Percentiles rank a stretch among this genome's conserved stretches.
Conservation (phyloP, 2,329 filamentous ascomycete genomes). For the Celoporthe dispersa region DNA sequence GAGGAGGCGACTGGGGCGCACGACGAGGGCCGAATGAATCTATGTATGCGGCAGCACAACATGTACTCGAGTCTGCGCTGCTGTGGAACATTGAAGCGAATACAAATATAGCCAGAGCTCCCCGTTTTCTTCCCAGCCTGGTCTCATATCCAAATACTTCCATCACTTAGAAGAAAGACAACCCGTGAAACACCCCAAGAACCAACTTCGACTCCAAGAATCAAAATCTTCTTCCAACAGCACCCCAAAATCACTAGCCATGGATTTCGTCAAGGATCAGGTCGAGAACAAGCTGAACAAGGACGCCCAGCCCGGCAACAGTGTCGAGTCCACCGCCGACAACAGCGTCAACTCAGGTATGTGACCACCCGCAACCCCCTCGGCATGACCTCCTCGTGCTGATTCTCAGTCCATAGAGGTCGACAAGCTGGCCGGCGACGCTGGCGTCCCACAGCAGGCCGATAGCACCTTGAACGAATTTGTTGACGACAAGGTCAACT, state of each 20-base stretch:
- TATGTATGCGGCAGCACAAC: not conserved
- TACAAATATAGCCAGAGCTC: conserved; percentile 2
- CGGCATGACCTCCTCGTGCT: not conserved
- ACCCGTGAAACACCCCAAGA: not conserved
- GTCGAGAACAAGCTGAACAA: conserved; percentile 29
- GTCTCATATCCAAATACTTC: not conserved
- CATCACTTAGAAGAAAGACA: not conserved
- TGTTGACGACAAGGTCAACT: conserved; percentile 31
- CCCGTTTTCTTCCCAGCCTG: not conserved
- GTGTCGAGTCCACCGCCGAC: conserved; percentile 30
- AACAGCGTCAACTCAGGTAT: conserved; percentile 30
- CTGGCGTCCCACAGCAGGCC: conserved; percentile 28
- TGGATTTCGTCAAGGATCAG: conserved; percentile 26
- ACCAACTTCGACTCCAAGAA: not conserved
- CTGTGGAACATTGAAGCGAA: not conserved
- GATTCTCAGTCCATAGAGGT: conserved; percentile 22
- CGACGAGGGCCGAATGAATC: conserved; percentile 2
- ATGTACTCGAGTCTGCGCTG: not conserved
- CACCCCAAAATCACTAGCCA: not conserved
- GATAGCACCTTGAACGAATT: conserved; percentile 28
- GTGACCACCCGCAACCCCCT: not conserved
- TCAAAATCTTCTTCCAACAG: not conserved
- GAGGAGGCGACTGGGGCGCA: not conserved
- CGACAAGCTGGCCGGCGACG: conserved; percentile 26
- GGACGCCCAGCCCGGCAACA: conserved; percentile 32